Conservation (phyloP, 371 early-diverging fungal species). For the Haplosporangium sp. region DNA sequence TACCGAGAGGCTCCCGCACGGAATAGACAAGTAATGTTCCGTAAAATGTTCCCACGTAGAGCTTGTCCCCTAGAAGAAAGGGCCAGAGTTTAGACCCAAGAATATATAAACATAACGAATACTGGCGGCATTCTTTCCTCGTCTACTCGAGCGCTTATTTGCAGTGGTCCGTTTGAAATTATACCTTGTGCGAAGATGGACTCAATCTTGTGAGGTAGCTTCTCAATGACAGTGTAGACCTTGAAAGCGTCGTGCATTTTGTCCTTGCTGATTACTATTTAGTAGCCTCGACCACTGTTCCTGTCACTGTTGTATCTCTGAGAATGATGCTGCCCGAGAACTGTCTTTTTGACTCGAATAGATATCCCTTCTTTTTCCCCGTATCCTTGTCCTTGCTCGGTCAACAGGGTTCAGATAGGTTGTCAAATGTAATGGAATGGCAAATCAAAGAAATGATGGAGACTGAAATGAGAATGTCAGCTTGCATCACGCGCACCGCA, state of each 20-base stretch:
- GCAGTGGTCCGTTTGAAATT: too few relatives aligned
- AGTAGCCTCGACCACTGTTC: too few relatives aligned
- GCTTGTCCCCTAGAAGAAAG: conserved; percentile 67
- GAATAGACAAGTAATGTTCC: conserved; percentile 80
- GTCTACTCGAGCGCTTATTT: too few relatives aligned
- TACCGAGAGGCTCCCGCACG: conserved; percentile 73
- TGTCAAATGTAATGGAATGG: not conserved
- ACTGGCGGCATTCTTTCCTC: too few relatives aligned
- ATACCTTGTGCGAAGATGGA: conserved; percentile 75
- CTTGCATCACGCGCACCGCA: not conserved
- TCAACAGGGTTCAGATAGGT: too few relatives aligned
- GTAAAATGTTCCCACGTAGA: conserved; percentile 77
- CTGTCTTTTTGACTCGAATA: too few relatives aligned
- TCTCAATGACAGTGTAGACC: conserved; percentile 75
- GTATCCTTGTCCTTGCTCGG: too few relatives aligned
- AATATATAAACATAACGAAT: not conserved
- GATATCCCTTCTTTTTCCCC: too few relatives aligned
- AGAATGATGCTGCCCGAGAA: too few relatives aligned
- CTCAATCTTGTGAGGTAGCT: conserved; percentile 66
- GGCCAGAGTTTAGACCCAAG: not conserved
- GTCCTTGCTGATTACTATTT: not conserved
- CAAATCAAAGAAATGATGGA: not conserved
- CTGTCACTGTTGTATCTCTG: too few relatives aligned
- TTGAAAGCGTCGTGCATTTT: conserved; percentile 76
- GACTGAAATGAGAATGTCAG: not conserved